Base-by-base conservation (phyloP, 768 basidiomycete genomes). In the Rhodotorula sphaerocarpa region DNA sequence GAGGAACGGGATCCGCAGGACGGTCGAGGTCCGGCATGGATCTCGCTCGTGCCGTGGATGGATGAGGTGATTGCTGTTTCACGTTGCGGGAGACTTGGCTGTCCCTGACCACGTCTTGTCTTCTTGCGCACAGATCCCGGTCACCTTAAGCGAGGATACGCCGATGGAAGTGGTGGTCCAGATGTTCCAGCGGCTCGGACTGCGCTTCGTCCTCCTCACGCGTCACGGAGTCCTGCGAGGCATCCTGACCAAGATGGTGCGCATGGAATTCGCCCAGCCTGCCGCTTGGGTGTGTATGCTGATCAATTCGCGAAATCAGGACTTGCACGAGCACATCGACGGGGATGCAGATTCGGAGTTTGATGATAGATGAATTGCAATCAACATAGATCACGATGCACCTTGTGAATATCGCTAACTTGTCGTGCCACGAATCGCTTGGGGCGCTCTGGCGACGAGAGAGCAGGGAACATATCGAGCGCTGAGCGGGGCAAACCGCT, bases 141-240 rank as follows among this genome's bases (percentile, higher is more conserved):
- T 72, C 41, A 53, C 43, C 10, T 12, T 70, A 10, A 61, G 44
- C 41, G 52, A 56, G 21, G 63, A 67, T 25, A 69, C 63, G 21
- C 60, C 71, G 7, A 64, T 68, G 63, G 71, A 72, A 47, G 50
- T 72, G 34, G 67, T 69, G 42, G 70, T 72, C 4, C 70, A 72
- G 55, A 64, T 72, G 61, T 72, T 70, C 45, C 71, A 67, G 43
- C 50, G 65, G 9, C 50, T 72, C 20, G 71, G 69, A 0, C 50
- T 67, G 14, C 59, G 70, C 12, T 64, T 60, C 44, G 45, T 70
- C 44, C 54, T 70, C 25, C 55, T 67, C 46, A 67, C 70, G 0
- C 44, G 53, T n/a, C 62, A 55, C 5, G 66, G 66, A 27, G 36
- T 51, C 2, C 50, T 70, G 12, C 39, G 31, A 28, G 70, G 70